Evolutionary conservation across 2,329 filamentous ascomycete genomes (phyloP), one percentile per base, ranked within the genome.

Genomic region (Colletotrichum tofieldiae): DNA sequence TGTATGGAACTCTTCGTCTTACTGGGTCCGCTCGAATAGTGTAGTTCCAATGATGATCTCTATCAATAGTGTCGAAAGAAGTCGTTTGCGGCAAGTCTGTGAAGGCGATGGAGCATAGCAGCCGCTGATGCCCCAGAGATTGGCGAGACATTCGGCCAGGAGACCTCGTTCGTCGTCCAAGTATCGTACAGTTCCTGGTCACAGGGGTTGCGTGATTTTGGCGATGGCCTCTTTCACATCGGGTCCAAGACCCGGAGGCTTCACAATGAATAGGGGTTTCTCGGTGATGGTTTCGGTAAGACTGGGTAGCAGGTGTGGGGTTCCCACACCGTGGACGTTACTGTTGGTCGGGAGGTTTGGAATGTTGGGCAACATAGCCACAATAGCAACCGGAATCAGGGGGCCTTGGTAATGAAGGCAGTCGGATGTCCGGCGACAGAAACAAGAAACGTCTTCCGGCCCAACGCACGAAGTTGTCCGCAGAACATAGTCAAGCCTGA

Each of bases 1-100:
- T 86, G 58, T 72, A 92, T 85, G 45, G 83, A 82, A 9, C 76
- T 78, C 55, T 87, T 45, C 70, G 56, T 29, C 73, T 69, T 4
- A 72, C 70, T 1, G 73, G 76, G 60, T 80, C 78, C 18, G 29
- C 41, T 58, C 76, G 74, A 45, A 81, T 74, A 1, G 74, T 76
- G 63, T 81, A 81, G 29, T 77, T 75, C 78, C 78, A 81, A 16
- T 75, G 77, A 43, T 77, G 75, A 12, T 72, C 73, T 35, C 56
- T 32, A 11, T 64, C 65, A 11, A 23, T 18, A 45, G 43, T 26
- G 2, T 67, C 47, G 14, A 43, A 39, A 23, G 49, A 20, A 29
- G 71, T 64, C 23, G 69, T 79, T 52, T 75, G 65, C 6, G 78
- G 79, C 6, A 78, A 79, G 74, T 82, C 79, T 55, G 65, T 62